Conservation (phyloP, 352 stramenopile genomes). For the Phytophthora chlamydospora region DNA sequence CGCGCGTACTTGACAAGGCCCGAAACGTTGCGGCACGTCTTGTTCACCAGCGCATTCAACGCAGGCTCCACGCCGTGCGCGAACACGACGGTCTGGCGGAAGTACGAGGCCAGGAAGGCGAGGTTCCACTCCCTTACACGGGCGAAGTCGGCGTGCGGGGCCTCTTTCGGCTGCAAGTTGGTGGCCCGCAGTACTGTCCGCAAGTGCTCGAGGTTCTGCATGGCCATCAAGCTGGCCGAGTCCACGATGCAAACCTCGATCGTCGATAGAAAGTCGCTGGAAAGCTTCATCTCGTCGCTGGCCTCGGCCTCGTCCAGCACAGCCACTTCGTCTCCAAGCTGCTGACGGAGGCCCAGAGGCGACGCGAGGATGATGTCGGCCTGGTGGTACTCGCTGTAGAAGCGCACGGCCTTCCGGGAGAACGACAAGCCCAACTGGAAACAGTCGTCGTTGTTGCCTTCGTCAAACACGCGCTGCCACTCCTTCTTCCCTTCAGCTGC, state of each 20-base stretch:
- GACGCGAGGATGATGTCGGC: constrained; percentile 81
- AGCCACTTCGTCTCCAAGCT: constrained; percentile 72
- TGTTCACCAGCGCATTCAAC: constrained; percentile 64
- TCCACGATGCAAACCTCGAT: constrained; percentile 87
- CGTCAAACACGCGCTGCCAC: constrained; percentile 75
- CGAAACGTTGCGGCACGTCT: constrained; percentile 60
- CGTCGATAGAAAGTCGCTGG: constrained; percentile 70
- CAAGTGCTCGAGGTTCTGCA: constrained; percentile 86
- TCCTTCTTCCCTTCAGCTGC: constrained; percentile 54
- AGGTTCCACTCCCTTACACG: constrained; percentile 80
- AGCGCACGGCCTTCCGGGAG: constrained; percentile 65
- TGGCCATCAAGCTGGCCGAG: constrained; percentile 75
- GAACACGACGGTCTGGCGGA: constrained; percentile 78
- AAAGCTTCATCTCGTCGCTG: constrained; percentile 47
- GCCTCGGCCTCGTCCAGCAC: constrained; percentile 38
- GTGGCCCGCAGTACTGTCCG: constrained; percentile 62
- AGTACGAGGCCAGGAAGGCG: constrained; percentile 67
- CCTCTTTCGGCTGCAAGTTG: constrained; percentile 73
- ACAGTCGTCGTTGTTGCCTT: constrained; percentile 84
- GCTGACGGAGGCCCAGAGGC: constrained; percentile 68
- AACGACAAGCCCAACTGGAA: constrained; percentile 82
- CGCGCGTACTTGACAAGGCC: constrained; percentile 63
- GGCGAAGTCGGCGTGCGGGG: constrained; percentile 74
- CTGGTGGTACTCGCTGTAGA: constrained; percentile 83
- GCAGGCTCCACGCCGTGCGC: constrained; percentile 64